These are phyloP conservation scores for Dalbergia oliveri DNA, from an alignment of 306 rosid genomes.

Conservation along the genomic window DNA sequence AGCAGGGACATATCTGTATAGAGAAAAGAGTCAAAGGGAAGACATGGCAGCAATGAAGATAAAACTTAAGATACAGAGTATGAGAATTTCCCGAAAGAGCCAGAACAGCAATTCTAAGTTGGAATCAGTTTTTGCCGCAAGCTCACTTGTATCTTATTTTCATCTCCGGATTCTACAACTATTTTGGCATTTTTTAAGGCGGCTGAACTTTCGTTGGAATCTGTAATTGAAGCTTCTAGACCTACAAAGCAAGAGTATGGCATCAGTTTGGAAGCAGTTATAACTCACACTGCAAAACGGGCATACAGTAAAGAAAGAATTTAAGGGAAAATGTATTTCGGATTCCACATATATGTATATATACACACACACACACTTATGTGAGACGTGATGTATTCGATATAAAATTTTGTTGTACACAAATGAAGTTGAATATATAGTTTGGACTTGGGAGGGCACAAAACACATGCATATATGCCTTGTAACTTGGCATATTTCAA, in stretches of 20 bases:
- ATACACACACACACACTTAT: too few species aligned
- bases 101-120: constrained; percentile 23
- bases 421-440: neutral
- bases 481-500: neutral
- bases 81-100: constrained; percentile 10
- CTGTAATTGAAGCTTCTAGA: constrained; percentile 75
- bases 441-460: neutral
- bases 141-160: constrained; percentile 73
- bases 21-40: neutral
- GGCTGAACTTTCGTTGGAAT: constrained; percentile 50
- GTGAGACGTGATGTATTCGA: too few species aligned
- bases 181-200: constrained; percentile 59
- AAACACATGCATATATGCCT: neutral
- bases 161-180: constrained; percentile 66
- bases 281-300: constrained; percentile 14
- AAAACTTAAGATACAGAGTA: neutral
- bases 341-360: neutral
- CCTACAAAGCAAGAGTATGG: constrained; percentile 57
- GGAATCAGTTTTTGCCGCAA: constrained; percentile 34
- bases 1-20: neutral
- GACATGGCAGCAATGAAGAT: neutral
- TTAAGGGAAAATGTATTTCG: neutral
- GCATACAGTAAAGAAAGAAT: constrained; percentile 8
- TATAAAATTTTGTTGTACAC: too few species aligned
- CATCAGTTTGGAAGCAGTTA: neutral